phyloP scores from a whole-genome alignment of 768 basidiomycete genomes.

The Tulasnella sp. region DNA sequence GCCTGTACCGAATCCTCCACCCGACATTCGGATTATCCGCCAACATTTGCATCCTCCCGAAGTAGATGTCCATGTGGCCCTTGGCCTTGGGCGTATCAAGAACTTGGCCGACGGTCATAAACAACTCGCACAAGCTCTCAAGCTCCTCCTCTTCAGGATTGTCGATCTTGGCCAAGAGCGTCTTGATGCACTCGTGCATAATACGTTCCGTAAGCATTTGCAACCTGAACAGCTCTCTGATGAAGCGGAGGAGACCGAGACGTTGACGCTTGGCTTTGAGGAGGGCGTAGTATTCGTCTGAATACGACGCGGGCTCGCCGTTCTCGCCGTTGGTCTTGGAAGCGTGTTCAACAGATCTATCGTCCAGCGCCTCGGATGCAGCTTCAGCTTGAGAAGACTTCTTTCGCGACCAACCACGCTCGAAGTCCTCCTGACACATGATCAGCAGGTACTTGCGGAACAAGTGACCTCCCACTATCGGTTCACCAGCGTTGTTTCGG shows the following conservation, averaged over 20 bases:
- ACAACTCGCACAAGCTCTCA: conserved; percentile 88
- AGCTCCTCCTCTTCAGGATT: conserved; percentile 98
- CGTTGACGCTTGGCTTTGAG: conserved; percentile 97
- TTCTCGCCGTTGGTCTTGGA: conserved; percentile 41
- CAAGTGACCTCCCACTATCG: conserved; percentile 86
- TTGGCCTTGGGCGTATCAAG: conserved; percentile 79
- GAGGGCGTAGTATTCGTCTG: conserved; percentile 92
- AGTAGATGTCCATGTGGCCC: conserved; percentile 89
- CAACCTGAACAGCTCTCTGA: conserved; percentile 98
- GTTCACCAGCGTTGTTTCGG: conserved; percentile 73
- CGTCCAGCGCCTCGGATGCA: conserved; percentile 73
- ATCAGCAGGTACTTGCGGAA: conserved; percentile 97
- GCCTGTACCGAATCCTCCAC: conserved; percentile 91
- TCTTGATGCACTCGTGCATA: conserved; percentile 98
- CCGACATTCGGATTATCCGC: conserved; percentile 67
- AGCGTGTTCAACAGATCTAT: conserved; percentile 62
- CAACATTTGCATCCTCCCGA: conserved; percentile 82
- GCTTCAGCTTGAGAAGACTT: conserved; percentile 84
- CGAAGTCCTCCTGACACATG: conserved; percentile 96
- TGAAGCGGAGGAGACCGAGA: conserved; percentile 95
- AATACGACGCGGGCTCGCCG: conserved; percentile 69
- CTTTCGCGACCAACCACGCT: conserved; percentile 88
- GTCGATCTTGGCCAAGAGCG: conserved; percentile 80
- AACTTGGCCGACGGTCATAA: conserved; percentile 79
- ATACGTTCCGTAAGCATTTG: conserved; percentile 96